Evolutionary conservation across 768 basidiomycete species (phyloP).

Genomic region (Collybia mongolica): DNA sequence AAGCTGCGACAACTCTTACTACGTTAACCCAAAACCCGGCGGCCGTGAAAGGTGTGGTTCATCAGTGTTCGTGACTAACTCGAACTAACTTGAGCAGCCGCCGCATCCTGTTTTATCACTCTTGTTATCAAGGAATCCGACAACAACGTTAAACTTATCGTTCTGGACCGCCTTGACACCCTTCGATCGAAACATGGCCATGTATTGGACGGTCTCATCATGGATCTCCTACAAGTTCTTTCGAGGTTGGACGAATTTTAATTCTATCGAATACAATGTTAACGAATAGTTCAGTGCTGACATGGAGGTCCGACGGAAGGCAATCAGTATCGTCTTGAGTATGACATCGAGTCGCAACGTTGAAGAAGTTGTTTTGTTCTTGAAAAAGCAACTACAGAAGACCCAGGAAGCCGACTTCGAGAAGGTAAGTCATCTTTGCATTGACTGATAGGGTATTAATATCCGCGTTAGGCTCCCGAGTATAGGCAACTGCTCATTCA

Average conservation of each 20-base stretch:
- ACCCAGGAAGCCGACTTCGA: constrained; percentile 92
- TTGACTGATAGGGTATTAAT: not conserved
- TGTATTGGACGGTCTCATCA: constrained; percentile 87
- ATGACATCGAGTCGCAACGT: constrained; percentile 95
- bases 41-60: constrained; percentile 80
- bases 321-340: constrained; percentile 83
- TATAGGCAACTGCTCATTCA: constrained; percentile 96
- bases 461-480: constrained; percentile 70
- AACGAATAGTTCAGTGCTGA: constrained; percentile 61
- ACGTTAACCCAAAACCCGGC: constrained; percentile 93
- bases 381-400: constrained; percentile 96
- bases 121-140: constrained; percentile 94
- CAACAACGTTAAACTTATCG: constrained; percentile 98
- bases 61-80: not conserved
- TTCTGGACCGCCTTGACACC: constrained; percentile 84
- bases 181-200: constrained; percentile 84
- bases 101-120: constrained; percentile 84
- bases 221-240: constrained; percentile 93
- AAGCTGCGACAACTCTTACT: constrained; percentile 93
- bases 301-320: constrained; percentile 95
- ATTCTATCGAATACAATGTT: not conserved
- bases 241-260: constrained; percentile 50
- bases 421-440: constrained; percentile 52
- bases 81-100: constrained; percentile 49
- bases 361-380: constrained; percentile 92